These are phyloP conservation scores for Corylus avellana DNA, from an alignment of 306 rosid species.

Conservation along the genomic window DNA sequence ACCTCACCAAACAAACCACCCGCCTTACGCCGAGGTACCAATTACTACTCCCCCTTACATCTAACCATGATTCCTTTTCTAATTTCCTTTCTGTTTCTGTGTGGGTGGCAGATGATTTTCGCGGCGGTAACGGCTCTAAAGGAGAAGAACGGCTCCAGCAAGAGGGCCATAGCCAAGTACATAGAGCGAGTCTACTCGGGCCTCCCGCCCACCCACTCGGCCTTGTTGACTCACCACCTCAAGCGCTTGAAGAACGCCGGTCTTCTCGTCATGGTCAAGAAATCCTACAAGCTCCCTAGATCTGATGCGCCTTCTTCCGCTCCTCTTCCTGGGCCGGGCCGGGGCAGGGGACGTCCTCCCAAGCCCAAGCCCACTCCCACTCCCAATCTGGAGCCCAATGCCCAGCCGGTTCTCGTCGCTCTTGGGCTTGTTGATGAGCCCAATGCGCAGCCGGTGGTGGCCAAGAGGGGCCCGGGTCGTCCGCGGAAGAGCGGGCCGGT, in stretches of 20 bases:
- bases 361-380: slow-evolving; percentile 35
- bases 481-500: slow-evolving; percentile 37
- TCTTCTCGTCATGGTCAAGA: slow-evolving; percentile 60
- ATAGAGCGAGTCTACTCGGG: slow-evolving; percentile 60
- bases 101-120: slow-evolving; percentile 60
- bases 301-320: slow-evolving; percentile 36
- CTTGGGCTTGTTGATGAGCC: slow-evolving; percentile 70
- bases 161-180: slow-evolving; percentile 72
- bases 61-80: background rate
- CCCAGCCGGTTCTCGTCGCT: slow-evolving; percentile 64
- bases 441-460: background rate
- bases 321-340: slow-evolving; percentile 27
- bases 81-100: background rate
- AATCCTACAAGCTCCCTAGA: slow-evolving; percentile 75
- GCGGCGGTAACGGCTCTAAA: slow-evolving; percentile 68
- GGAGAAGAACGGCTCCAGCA: slow-evolving; percentile 79
- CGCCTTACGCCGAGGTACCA: slow-evolving; percentile 69
- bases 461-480: slow-evolving; percentile 55
- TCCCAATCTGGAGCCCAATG: slow-evolving; percentile 25
- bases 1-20: slow-evolving; percentile 36
- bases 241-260: slow-evolving; percentile 67
- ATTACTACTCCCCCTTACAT: no score
- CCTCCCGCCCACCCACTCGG: slow-evolving; percentile 57
- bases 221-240: slow-evolving; percentile 70
- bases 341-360: slow-evolving; percentile 68